A percentile compares a stretch with the other conserved stretches of the same genome.
These are phyloP conservation scores for Zoysia matrella DNA, from an alignment of 202 grass and related monocot genomes.

Conservation along the genomic window DNA sequence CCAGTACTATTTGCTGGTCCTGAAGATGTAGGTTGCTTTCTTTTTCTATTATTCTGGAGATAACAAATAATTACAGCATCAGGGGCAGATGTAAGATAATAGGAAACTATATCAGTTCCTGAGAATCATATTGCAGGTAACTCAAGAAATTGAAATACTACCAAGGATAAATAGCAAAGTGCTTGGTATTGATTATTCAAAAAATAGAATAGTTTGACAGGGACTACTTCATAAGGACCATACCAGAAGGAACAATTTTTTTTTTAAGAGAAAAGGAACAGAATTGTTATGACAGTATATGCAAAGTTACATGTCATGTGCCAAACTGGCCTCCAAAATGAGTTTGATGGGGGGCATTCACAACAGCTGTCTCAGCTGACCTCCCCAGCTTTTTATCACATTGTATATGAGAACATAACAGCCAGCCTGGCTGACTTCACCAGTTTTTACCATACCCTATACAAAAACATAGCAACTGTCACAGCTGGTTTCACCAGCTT, in stretches of 20 bases:
- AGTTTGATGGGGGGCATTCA: no score
- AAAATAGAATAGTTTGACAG: not conserved
- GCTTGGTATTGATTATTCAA: not conserved
- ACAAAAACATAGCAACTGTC: not conserved
- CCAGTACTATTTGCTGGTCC: constrained; percentile 24
- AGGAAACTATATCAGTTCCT: constrained; percentile 1
- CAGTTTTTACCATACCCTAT: not conserved
- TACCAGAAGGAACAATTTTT: no score
- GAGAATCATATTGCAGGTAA: constrained; percentile 14
- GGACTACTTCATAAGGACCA: no score
- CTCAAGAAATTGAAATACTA: constrained; percentile 12
- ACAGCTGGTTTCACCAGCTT: constrained; percentile 4
- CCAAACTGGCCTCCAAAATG: no score
- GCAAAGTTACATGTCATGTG: no score
- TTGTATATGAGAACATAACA: no score
- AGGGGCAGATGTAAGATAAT: constrained; percentile 17
- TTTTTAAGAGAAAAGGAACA: no score
- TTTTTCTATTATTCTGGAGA: constrained; percentile 89
- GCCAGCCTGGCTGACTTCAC: not conserved
- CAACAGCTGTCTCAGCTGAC: no score
- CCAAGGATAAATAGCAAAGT: not conserved
- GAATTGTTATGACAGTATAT: no score
- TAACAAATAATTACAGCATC: constrained; percentile 36
- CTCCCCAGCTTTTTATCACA: no score
- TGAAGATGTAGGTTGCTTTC: constrained; percentile 91